phyloP scores from a whole-genome alignment of 2,329 filamentous ascomycete species.

The Fusarium sambucinum region DNA sequence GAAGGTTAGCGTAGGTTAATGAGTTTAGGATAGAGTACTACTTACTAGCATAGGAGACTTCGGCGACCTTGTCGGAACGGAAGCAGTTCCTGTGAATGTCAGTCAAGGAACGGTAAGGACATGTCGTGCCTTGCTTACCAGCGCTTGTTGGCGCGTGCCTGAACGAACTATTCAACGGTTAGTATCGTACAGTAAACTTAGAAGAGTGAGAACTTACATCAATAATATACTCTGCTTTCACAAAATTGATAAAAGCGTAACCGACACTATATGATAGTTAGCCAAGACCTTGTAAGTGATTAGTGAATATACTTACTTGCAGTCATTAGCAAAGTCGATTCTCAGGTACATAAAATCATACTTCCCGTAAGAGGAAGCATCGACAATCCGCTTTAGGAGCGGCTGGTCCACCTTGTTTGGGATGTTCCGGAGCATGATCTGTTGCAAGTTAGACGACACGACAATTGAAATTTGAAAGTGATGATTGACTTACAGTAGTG shows the following conservation, averaged over 20 bases:
- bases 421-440: slow-evolving; percentile 96
- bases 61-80: slow-evolving; percentile 85
- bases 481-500: slow-evolving; percentile 71
- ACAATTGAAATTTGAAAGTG: not conserved
- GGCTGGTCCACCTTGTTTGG: slow-evolving; percentile 87
- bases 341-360: slow-evolving; percentile 97
- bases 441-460: slow-evolving; percentile 13
- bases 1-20: slow-evolving; percentile 43
- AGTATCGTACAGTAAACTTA: slow-evolving; percentile 15
- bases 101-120: slow-evolving; percentile 6
- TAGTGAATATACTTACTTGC: slow-evolving; percentile 72
- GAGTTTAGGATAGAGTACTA: slow-evolving; percentile 19
- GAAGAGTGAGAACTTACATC: slow-evolving; percentile 61
- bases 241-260: slow-evolving; percentile 96
- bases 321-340: slow-evolving; percentile 87
- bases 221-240: slow-evolving; percentile 78
- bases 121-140: slow-evolving; percentile 63
- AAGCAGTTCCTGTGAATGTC: slow-evolving; percentile 74
- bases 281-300: not conserved
- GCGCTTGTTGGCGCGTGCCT: slow-evolving; percentile 75
- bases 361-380: slow-evolving; percentile 80
- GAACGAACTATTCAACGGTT: slow-evolving; percentile 71
- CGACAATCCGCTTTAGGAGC: slow-evolving; percentile 82
- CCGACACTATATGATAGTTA: slow-evolving; percentile 75
- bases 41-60: slow-evolving; percentile 95